phyloP scores from a whole-genome alignment of 2,329 filamentous ascomycete species.

The Botrytis byssoidea region DNA sequence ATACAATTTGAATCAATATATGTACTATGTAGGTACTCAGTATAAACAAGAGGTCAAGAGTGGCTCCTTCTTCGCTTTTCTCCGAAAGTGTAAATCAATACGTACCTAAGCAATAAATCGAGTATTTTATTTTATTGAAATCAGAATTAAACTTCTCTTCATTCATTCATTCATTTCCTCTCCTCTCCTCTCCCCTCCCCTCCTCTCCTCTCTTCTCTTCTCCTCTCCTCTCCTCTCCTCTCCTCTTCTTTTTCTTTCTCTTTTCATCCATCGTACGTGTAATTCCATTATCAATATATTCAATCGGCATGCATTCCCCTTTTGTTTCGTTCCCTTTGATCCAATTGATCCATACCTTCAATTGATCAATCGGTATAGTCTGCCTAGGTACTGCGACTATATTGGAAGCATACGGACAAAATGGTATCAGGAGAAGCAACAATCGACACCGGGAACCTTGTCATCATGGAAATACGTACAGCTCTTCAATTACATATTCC shows the following conservation, averaged over 20 bases:
- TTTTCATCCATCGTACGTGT: neutral
- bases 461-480: neutral
- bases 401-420: neutral
- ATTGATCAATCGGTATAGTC: neutral
- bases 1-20: neutral
- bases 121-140: neutral
- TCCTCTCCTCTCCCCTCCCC: neutral
- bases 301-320: neutral
- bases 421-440: neutral
- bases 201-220: neutral
- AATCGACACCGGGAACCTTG: conserved; percentile 9
- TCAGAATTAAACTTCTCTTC: neutral
- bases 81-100: neutral
- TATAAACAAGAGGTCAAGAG: neutral
- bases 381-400: neutral
- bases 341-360: neutral
- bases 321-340: neutral
- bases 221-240: neutral
- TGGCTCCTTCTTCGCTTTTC: conserved; percentile 7
- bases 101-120: neutral
- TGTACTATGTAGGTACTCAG: neutral
- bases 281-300: neutral
- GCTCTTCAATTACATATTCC: neutral
- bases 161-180: too few relatives aligned
- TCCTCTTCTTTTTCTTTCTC: neutral